These are phyloP conservation scores for Lodderomyces oxycetoniae DNA, from an alignment of 1,139 yeast genomes.

Conservation along the genomic window DNA sequence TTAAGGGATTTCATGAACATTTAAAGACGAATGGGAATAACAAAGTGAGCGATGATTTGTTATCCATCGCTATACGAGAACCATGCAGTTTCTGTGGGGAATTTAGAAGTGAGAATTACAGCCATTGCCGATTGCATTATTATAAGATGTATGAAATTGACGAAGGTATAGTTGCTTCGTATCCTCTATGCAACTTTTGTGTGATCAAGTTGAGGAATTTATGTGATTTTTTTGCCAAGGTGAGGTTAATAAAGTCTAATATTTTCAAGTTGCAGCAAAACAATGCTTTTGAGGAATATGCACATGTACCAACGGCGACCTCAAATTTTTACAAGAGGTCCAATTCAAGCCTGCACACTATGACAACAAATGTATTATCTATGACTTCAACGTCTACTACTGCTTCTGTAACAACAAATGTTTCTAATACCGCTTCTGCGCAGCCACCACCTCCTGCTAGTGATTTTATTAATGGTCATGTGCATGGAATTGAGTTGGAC, in stretches of 20 bases:
- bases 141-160: conserved; percentile 40
- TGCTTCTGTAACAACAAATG: neutral
- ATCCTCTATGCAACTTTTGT: conserved; percentile 85
- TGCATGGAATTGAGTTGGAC: conserved; percentile 15
- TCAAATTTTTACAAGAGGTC: conserved; percentile 10
- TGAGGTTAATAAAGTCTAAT: conserved; percentile 58
- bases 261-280: conserved; percentile 33
- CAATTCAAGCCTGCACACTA: conserved; percentile 3
- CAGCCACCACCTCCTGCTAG: conserved; percentile 4
- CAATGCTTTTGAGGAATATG: conserved; percentile 21
- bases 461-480: conserved; percentile 12
- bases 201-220: conserved; percentile 71
- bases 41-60: conserved; percentile 6
- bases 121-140: conserved; percentile 72
- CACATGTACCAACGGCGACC: neutral
- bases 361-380: neutral
- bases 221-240: conserved; percentile 72
- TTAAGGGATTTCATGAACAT: conserved; percentile 72
- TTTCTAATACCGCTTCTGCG: conserved; percentile 1
- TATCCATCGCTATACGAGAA: conserved; percentile 69
- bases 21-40: neutral
- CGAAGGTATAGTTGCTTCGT: conserved; percentile 30
- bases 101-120: conserved; percentile 58
- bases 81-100: conserved; percentile 87
- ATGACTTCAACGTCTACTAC: neutral